These are phyloP conservation scores for Rosa persica DNA, from an alignment of 306 rosid genomes.

Conservation along the genomic window DNA sequence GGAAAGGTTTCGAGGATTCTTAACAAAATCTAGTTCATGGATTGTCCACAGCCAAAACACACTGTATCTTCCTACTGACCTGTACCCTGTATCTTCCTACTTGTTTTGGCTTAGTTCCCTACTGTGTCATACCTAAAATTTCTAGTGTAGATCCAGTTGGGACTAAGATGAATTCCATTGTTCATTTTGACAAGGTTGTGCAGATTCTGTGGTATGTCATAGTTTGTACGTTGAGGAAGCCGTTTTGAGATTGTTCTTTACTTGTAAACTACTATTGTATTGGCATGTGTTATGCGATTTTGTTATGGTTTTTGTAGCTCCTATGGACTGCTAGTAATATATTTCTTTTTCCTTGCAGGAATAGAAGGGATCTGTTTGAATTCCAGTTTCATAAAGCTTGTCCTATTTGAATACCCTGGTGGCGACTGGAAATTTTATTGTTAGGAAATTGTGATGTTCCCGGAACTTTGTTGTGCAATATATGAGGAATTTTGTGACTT, in stretches of 20 bases:
- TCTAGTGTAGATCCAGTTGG: background rate
- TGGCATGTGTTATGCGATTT: background rate
- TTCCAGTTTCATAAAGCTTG: background rate
- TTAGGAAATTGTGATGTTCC: background rate
- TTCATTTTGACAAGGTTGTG: background rate
- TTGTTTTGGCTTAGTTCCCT: background rate
- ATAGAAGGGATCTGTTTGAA: background rate
- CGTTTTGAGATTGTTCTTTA: background rate
- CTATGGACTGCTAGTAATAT: background rate
- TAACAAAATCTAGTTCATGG: background rate
- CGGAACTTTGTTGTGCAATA: background rate
- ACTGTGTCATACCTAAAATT: background rate
- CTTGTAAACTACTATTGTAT: background rate
- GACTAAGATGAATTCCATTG: background rate
- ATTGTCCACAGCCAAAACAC: background rate
- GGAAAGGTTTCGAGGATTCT: background rate
- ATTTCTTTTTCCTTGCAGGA: constrained; percentile 1
- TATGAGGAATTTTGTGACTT: background rate
- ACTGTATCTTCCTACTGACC: background rate
- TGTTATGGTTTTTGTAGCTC: background rate
- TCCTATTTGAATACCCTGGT: background rate
- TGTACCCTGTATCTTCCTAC: background rate
- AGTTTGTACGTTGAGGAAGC: background rate
- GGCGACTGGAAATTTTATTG: background rate
- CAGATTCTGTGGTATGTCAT: background rate